phyloP scores from a whole-genome alignment of 2,329 filamentous ascomycete species.

The Clonostachys chloroleuca region DNA sequence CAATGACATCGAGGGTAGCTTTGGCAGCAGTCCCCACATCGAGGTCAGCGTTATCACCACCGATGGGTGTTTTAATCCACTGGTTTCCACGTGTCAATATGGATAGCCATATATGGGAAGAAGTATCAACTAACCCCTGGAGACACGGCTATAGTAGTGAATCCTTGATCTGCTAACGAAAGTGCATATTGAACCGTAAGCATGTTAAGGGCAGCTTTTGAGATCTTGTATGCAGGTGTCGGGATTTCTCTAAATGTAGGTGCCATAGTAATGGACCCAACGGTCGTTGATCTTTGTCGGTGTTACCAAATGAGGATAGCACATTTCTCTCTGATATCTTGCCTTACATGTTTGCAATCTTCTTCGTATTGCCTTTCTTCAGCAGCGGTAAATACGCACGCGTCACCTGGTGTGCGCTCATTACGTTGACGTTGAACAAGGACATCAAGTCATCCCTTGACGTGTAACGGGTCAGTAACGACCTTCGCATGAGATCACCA shows the following conservation, averaged over 20 bases:
- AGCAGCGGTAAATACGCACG: slow-evolving; percentile 29
- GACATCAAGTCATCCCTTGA: slow-evolving; percentile 2
- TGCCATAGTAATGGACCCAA: slow-evolving; percentile 31
- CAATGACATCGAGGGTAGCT: slow-evolving; percentile 5
- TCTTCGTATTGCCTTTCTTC: slow-evolving; percentile 28
- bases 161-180: slow-evolving; percentile 27
- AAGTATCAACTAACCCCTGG: slow-evolving; percentile 31
- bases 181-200: slow-evolving; percentile 35
- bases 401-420: slow-evolving; percentile 12
- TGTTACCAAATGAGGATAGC: neutral
- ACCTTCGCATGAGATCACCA: too few relatives aligned
- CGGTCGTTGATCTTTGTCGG: slow-evolving; percentile 12
- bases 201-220: slow-evolving; percentile 41
- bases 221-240: slow-evolving; percentile 35
- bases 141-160: slow-evolving; percentile 31
- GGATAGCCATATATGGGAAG: neutral
- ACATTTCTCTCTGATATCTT: neutral
- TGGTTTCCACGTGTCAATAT: neutral
- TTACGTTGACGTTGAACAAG: slow-evolving; percentile 3
- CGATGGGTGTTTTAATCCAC: slow-evolving; percentile 41
- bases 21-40: slow-evolving; percentile 28
- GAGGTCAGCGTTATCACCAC: slow-evolving; percentile 31
- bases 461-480: too few relatives aligned
- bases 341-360: slow-evolving; percentile 34
- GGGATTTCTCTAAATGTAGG: slow-evolving; percentile 11